phyloP scores from a whole-genome alignment of 2,329 filamentous ascomycete genomes.

The Talaromyces marneffei region DNA sequence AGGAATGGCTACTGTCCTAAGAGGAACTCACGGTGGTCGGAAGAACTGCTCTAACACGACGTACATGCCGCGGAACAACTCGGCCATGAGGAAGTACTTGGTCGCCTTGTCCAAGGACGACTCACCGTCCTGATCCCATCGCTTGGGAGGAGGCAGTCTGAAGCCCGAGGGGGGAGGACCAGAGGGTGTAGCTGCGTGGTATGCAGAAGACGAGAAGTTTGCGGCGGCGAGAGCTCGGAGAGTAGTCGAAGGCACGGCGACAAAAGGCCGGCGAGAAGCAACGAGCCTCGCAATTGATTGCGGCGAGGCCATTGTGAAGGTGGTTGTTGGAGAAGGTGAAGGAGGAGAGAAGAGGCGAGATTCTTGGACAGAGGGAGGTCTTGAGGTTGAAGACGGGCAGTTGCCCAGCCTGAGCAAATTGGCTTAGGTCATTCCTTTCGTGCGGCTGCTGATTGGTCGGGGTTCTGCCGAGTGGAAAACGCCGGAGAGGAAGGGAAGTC shows the following conservation, averaged over 20 bases:
- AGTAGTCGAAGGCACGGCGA: slow-evolving; percentile 25
- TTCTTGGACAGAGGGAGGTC: background rate
- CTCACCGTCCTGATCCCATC: slow-evolving; percentile 77
- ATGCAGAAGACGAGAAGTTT: slow-evolving; percentile 61
- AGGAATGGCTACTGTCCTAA: background rate
- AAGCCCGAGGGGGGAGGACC: slow-evolving; percentile 77
- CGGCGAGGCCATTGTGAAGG: slow-evolving; percentile 40
- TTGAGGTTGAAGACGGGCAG: slow-evolving; percentile 4
- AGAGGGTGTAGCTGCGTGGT: slow-evolving; percentile 57
- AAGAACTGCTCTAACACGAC: slow-evolving; percentile 97
- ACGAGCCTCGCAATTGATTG: slow-evolving; percentile 40
- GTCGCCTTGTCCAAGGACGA: slow-evolving; percentile 74
- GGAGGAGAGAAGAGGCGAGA: background rate
- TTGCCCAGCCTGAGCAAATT: slow-evolving; percentile 19
- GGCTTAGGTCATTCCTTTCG: slow-evolving; percentile 40
- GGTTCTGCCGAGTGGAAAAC: slow-evolving; percentile 22
- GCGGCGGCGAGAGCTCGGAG: slow-evolving; percentile 44
- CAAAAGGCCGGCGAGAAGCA: slow-evolving; percentile 35
- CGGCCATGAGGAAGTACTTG: slow-evolving; percentile 90
- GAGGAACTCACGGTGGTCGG: slow-evolving; percentile 79
- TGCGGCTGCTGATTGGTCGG: slow-evolving; percentile 34
- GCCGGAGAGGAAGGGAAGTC: slow-evolving; percentile 18
- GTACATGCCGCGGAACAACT: slow-evolving; percentile 98
- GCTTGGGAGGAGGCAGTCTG: slow-evolving; percentile 64
- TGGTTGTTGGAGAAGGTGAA: slow-evolving; percentile 10